phyloP scores from a whole-genome alignment of 2,329 filamentous ascomycete genomes.

The Phyllosticta paracitricarpa region DNA sequence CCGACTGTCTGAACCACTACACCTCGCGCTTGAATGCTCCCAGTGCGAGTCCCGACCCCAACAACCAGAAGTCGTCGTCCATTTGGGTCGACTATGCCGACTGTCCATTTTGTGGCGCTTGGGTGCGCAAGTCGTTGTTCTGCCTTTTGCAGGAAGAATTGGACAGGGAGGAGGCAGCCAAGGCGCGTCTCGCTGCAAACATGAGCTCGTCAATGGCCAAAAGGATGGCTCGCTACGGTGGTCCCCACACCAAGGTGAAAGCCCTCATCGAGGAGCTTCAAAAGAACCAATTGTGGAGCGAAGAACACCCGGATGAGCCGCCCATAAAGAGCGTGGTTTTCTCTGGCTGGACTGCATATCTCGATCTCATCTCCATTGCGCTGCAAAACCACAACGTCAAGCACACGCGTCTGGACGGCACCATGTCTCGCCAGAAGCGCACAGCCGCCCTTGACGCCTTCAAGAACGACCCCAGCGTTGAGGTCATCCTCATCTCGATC shows the following conservation, averaged over 20 bases:
- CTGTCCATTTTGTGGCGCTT: slow-evolving; percentile 60
- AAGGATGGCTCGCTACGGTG: slow-evolving; percentile 58
- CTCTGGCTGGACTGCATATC: slow-evolving; percentile 89
- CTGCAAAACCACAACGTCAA: slow-evolving; percentile 55
- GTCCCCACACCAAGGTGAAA: slow-evolving; percentile 85
- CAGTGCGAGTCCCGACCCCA: slow-evolving; percentile 21
- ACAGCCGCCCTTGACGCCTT: slow-evolving; percentile 68
- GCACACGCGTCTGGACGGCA: slow-evolving; percentile 79
- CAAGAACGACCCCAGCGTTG: slow-evolving; percentile 58
- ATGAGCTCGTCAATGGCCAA: slow-evolving; percentile 43
- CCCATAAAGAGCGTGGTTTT: slow-evolving; percentile 92
- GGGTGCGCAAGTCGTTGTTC: slow-evolving; percentile 55
- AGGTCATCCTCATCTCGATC: slow-evolving; percentile 84
- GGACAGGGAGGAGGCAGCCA: slow-evolving; percentile 41
- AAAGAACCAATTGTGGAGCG: slow-evolving; percentile 52
- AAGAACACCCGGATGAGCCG: slow-evolving; percentile 50
- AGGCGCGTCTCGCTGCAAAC: slow-evolving; percentile 45
- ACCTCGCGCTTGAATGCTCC: slow-evolving; percentile 34
- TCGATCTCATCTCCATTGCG: slow-evolving; percentile 83
- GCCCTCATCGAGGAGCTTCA: slow-evolving; percentile 69
- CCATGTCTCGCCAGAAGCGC: slow-evolving; percentile 68
- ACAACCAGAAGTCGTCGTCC: slow-evolving; percentile 22
- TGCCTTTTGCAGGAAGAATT: slow-evolving; percentile 53
- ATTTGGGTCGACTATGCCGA: slow-evolving; percentile 37
- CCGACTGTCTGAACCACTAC: slow-evolving; percentile 56